Evolutionary conservation across 202 grass and related monocot species (phyloP).

Genomic region (Hordeum pubiflorum): DNA sequence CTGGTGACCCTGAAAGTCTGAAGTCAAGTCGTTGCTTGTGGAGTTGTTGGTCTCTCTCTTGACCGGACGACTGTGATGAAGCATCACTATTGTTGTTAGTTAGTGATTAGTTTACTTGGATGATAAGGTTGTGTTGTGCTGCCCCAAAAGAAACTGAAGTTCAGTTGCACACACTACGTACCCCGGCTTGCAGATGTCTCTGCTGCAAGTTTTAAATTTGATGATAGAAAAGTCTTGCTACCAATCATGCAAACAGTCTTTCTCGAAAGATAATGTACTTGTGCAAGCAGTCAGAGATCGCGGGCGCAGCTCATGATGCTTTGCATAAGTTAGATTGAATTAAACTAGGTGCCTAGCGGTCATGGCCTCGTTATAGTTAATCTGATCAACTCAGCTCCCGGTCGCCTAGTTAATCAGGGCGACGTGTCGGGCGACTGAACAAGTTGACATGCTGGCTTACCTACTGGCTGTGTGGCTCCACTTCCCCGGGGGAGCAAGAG

Average conservation of each 20-base stretch:
- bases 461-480: neutral
- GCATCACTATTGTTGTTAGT: neutral
- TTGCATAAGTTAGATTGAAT: neutral
- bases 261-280: no score
- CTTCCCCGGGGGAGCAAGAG: neutral
- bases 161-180: neutral
- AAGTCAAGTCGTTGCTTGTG: neutral
- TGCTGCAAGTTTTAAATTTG: neutral
- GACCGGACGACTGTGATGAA: neutral
- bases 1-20: neutral
- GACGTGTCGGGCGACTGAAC: slow-evolving; percentile 3
- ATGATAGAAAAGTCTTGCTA: neutral
- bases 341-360: neutral
- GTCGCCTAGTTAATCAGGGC: neutral
- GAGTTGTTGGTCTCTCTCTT: slow-evolving; percentile 24
- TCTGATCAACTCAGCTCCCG: neutral
- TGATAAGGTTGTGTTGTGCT: neutral
- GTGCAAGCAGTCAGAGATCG: neutral
- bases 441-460: neutral
- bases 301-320: neutral
- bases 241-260: neutral
- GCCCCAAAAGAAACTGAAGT: no score
- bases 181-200: neutral
- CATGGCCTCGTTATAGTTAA: neutral
- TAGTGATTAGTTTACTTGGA: neutral